Conservation (phyloP, 164 flowering plant species). For the Stephania yunnanensis region DNA sequence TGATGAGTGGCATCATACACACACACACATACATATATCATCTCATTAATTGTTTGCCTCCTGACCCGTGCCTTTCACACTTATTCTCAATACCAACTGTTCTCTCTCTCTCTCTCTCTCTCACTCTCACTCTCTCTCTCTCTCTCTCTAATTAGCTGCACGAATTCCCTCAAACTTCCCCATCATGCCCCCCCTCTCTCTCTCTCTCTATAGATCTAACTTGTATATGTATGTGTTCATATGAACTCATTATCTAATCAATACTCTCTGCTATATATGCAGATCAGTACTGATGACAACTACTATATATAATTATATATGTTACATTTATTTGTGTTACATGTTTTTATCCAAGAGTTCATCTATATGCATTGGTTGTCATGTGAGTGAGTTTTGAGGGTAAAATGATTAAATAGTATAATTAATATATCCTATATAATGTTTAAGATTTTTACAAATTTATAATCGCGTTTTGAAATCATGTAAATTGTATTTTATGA, state of each 20-base stretch:
- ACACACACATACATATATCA: no score
- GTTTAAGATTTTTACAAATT: no score
- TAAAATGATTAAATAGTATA: no score
- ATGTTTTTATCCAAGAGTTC: neutral
- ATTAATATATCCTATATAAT: no score
- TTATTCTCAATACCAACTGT: slow-evolving; percentile 70
- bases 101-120: slow-evolving; percentile 29
- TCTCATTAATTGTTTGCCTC: slow-evolving; percentile 45
- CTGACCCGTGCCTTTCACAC: slow-evolving; percentile 72
- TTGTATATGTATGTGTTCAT: no score
- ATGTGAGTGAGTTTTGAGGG: no score
- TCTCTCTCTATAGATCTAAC: neutral
- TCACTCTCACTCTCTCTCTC: slow-evolving; percentile 1
- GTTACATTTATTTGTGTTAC: no score
- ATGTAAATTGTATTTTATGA: no score
- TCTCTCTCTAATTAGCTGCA: neutral
- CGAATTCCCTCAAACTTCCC: neutral
- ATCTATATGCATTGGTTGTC: no score
- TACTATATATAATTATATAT: neutral
- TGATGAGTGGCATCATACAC: slow-evolving; percentile 46
- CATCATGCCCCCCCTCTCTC: slow-evolving; percentile 1
- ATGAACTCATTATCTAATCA: neutral
- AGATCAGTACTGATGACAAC: neutral
- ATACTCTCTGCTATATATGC: no score
- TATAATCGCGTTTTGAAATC: no score